Base-by-base conservation (phyloP, 1,139 yeast genomes). In the Neolecta irregularis region DNA sequence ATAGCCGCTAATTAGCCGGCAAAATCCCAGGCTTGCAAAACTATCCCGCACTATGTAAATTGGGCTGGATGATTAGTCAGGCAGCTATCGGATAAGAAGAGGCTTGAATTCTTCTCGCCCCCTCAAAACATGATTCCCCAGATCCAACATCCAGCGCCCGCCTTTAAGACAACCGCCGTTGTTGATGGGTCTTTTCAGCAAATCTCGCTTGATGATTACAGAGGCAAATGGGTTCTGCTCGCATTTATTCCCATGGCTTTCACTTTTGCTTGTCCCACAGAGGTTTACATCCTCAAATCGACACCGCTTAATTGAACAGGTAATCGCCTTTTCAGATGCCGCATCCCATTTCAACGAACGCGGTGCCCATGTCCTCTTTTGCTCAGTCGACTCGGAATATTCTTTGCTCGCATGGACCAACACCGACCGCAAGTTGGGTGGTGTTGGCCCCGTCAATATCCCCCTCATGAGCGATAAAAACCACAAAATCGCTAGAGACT, bases 191-290 rank as follows among this genome's bases (percentile, higher is more conserved):
- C 71, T 48, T 88, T 88, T 59, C 95, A 85, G 67, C 94, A 85
- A 58, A 70, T 88, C 53, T 69, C 93, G 43, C 74, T 88, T 53
- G 95, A 83, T 55, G 79, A 80, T 66, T 85, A 76, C 78, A 75
- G 77, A 69, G 96, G 96, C 57, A 80, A 88, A 66, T 88, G 95
- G 93, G 94, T 88, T 47, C 65, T 88, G 48, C 70, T 88, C 55
- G 96, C 92, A 48, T 88, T 88, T 68, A 77, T 88, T 61, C 98
- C 98, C 63, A 69, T 85, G 71, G 96, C 96, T 40, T 88, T 88
- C 83, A 88, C 98, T 46, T 88, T 88, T 53, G 96, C 88, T 48
- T 88, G 98, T 66, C 98, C 96, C 60, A 88, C 96, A 48, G 44
- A 32, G 12, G 34, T 34, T n/a, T n/a, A n/a, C n/a, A n/a, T 6